A percentile compares a stretch with the other conserved stretches of the same genome.
Conservation (phyloP, 306 rosid species). For the Albizia julibrissin region DNA sequence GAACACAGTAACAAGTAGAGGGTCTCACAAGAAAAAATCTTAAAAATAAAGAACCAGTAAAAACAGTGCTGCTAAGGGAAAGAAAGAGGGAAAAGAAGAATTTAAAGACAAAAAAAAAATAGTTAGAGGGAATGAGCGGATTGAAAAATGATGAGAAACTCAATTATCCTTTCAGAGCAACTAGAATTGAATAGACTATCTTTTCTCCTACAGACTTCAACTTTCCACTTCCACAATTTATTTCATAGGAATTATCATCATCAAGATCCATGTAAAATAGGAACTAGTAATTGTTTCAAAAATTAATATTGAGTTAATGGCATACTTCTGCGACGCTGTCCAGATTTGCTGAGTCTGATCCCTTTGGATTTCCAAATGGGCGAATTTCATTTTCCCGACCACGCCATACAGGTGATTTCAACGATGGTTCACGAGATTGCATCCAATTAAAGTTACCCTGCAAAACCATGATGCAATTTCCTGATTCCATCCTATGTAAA, state of each 20-base stretch:
- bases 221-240: constrained; percentile 12
- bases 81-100: neutral
- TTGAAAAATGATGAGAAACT: constrained; percentile 6
- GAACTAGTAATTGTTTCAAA: constrained; percentile 6
- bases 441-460: constrained; percentile 99
- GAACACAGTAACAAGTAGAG: neutral
- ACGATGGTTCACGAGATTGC: constrained; percentile 93
- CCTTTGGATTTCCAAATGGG: constrained; percentile 92
- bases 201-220: constrained; percentile 5
- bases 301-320: constrained; percentile 10
- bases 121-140: constrained; percentile 2
- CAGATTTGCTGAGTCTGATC: constrained; percentile 96
- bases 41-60: constrained; percentile 12
- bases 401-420: constrained; percentile 92
- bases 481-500: constrained; percentile 31
- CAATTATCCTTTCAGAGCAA: constrained; percentile 7
- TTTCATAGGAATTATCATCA: constrained; percentile 19
- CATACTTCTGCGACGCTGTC: constrained; percentile 98
- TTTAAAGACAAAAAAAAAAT: constrained; percentile 4
- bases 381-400: constrained; percentile 97
- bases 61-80: constrained; percentile 20
- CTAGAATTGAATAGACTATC: constrained; percentile 1
- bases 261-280: constrained; percentile 29
- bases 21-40: neutral
- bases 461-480: constrained; percentile 29